Conservation (phyloP, 2,329 filamentous ascomycete genomes). For the Verticillium dahliae region DNA sequence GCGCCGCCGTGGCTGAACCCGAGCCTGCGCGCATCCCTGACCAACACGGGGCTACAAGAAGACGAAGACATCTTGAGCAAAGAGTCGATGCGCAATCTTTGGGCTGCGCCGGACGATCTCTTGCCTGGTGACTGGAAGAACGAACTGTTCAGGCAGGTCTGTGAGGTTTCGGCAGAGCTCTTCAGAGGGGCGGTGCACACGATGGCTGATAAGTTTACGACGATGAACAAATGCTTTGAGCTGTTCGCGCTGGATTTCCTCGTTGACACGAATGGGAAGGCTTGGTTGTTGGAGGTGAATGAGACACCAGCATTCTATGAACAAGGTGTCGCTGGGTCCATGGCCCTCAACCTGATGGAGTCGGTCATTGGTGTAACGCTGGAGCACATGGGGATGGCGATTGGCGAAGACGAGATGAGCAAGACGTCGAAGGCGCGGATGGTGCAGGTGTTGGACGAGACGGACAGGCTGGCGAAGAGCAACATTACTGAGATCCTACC, state of each 20-base stretch:
- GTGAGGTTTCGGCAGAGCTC: conserved; percentile 23
- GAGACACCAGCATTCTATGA: conserved; percentile 31
- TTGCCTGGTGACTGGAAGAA: conserved; percentile 23
- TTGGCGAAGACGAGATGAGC: conserved; percentile 7
- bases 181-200: conserved; percentile 26
- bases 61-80: conserved; percentile 22
- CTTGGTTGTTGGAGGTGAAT: conserved; percentile 30
- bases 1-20: conserved; percentile 28
- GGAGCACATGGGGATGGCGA: conserved; percentile 23
- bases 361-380: conserved; percentile 23
- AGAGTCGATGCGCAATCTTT: conserved; percentile 28
- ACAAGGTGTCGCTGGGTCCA: conserved; percentile 22
- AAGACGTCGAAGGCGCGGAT: conserved; percentile 12
- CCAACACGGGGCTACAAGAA: conserved; percentile 29
- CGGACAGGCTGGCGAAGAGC: conserved; percentile 18
- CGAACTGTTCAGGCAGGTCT: conserved; percentile 25
- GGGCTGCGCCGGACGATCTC: conserved; percentile 19
- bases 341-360: conserved; percentile 27
- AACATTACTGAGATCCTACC: conserved; percentile 19
- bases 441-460: conserved; percentile 20
- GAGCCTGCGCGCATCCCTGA: conserved; percentile 24
- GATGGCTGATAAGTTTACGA: conserved; percentile 30
- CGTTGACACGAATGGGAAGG: conserved; percentile 21
- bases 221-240: conserved; percentile 28
- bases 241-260: conserved; percentile 29